Evolutionary conservation across 2,329 filamentous ascomycete genomes (phyloP).

Genomic region (Exophiala phaeomuriformis): DNA sequence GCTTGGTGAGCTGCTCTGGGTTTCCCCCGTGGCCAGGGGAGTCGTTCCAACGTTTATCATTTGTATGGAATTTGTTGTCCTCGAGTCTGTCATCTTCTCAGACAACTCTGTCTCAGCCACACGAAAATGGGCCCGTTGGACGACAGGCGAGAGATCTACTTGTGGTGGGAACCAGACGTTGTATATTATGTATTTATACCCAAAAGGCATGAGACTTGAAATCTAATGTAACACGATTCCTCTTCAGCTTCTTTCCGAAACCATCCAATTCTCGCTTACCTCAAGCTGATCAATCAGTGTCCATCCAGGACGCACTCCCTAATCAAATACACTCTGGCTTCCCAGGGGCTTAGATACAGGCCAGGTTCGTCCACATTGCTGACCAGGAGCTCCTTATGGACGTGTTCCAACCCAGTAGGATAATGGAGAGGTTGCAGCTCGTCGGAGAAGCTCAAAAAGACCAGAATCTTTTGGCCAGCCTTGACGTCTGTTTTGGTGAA

Average conservation of each 20-base stretch:
- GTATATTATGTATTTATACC: neutral
- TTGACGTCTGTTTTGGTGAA: slow-evolving; percentile 42
- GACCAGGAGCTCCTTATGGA: slow-evolving; percentile 19
- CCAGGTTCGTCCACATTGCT: slow-evolving; percentile 20
- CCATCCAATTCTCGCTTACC: neutral
- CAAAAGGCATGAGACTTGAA: neutral
- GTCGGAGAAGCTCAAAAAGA: slow-evolving; percentile 26
- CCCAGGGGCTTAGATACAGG: slow-evolving; percentile 24
- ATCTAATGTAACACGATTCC: too few species aligned
- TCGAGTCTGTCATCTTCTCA: too few species aligned
- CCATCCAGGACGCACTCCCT: slow-evolving; percentile 15
- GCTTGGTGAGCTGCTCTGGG: too few species aligned
- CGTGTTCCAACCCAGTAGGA: slow-evolving; percentile 14
- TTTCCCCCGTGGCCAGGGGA: too few species aligned
- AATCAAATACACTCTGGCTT: slow-evolving; percentile 24
- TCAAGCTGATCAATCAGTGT: neutral
- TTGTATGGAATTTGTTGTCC: too few species aligned
- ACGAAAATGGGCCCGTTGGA: too few species aligned
- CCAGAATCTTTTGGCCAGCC: slow-evolving; percentile 15
- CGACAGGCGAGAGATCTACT: too few species aligned
- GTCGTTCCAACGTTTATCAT: too few species aligned
- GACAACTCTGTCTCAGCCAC: too few species aligned
- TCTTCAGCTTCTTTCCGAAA: neutral
- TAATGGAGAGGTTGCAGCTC: slow-evolving; percentile 22
- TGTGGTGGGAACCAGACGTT: neutral